These are phyloP conservation scores for Xylariaceae sp. DNA, from an alignment of 2,329 filamentous ascomycete genomes.

Conservation along the genomic window DNA sequence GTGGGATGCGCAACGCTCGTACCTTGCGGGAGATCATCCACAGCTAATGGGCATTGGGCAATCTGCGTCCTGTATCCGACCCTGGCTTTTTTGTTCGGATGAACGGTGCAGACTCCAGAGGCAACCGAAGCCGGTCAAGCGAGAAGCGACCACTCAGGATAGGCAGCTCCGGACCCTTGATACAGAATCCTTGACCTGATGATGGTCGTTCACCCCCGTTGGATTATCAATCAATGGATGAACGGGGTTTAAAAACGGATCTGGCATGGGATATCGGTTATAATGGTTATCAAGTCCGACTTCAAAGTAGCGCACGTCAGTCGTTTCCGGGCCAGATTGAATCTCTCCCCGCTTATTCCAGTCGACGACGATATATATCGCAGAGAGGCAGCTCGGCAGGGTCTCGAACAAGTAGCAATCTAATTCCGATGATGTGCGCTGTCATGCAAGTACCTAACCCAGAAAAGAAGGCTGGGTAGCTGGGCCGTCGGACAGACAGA, in stretches of 20 bases:
- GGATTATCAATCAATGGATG: slow-evolving; percentile 1
- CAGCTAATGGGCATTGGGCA: slow-evolving; percentile 13
- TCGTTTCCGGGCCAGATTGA: too few species aligned
- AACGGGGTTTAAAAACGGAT: neutral
- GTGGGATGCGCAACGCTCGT: neutral
- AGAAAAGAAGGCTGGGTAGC: slow-evolving; percentile 7
- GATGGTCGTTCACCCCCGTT: neutral
- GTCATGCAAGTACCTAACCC: neutral
- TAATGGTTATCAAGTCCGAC: too few species aligned
- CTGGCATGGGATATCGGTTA: too few species aligned
- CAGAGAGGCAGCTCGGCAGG: too few species aligned
- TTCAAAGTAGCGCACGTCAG: too few species aligned
- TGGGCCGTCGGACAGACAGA: slow-evolving; percentile 12
- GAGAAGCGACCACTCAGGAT: too few species aligned
- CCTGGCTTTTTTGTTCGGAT: slow-evolving; percentile 19
- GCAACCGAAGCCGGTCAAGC: slow-evolving; percentile 8
- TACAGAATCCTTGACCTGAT: neutral
- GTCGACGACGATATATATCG: too few species aligned
- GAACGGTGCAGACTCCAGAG: slow-evolving; percentile 14
- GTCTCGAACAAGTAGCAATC: too few species aligned
- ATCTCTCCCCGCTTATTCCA: too few species aligned
- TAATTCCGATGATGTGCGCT: too few species aligned
- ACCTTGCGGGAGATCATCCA: slow-evolving; percentile 15
- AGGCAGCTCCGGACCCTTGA: slow-evolving; percentile 5
- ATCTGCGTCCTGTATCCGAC: slow-evolving; percentile 13